Evolutionary conservation across 495 filamentous ascomycete genomes (phyloP).

Genomic region (Saxophila tyrrhenica): DNA sequence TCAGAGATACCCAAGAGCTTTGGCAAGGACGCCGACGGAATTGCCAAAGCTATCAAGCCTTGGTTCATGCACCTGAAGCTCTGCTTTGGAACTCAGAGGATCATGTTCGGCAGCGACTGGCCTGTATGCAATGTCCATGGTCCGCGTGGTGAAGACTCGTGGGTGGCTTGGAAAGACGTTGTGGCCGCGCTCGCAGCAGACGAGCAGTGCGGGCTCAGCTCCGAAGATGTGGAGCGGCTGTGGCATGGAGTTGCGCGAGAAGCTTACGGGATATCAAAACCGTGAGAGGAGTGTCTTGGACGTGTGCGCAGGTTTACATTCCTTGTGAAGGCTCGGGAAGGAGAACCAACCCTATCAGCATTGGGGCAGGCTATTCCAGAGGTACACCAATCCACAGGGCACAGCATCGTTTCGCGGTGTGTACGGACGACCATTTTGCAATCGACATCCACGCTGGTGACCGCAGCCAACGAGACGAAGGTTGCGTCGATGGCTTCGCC

Average conservation of each 20-base stretch:
- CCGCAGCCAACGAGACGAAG: too few species aligned
- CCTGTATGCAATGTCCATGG: conserved; percentile 67
- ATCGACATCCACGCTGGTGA: too few species aligned
- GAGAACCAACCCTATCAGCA: too few species aligned
- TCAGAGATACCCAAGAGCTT: conserved; percentile 49
- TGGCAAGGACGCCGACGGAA: conserved; percentile 28
- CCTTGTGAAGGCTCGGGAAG: too few species aligned
- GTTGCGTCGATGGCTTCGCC: too few species aligned
- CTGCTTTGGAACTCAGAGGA: conserved; percentile 53
- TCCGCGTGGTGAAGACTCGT: conserved; percentile 39
- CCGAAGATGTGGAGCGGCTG: conserved; percentile 48
- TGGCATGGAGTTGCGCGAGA: conserved; percentile 55
- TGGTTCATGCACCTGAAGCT: conserved; percentile 60
- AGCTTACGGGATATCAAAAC: too few species aligned
- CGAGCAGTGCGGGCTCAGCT: conserved; percentile 41
- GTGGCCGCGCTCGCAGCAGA: conserved; percentile 47
- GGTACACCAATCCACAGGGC: too few species aligned
- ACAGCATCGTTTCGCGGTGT: too few species aligned
- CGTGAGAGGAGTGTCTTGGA: too few species aligned
- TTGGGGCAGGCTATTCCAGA: too few species aligned
- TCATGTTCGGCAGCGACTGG: conserved; percentile 90
- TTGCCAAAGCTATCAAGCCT: conserved; percentile 38
- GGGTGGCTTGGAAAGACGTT: conserved; percentile 45
- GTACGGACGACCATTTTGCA: too few species aligned
- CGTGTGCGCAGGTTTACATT: too few species aligned